These are phyloP conservation scores for Carpinus fangiana DNA, from an alignment of 306 rosid genomes.

Conservation along the genomic window DNA sequence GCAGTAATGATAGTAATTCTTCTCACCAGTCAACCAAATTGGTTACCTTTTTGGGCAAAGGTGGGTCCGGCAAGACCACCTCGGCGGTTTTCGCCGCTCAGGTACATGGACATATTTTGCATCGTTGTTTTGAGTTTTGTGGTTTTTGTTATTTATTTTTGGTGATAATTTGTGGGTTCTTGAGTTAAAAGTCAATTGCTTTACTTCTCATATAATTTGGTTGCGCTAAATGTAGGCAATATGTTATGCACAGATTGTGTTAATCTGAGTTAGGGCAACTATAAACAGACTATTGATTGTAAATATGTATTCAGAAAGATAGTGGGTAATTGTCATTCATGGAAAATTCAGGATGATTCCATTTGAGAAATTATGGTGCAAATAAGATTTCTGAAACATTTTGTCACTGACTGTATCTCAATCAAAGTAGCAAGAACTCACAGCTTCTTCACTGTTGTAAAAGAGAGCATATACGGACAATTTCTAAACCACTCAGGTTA, in stretches of 20 bases:
- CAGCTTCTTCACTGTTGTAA: background rate
- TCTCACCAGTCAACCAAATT: constrained; percentile 47
- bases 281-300: background rate
- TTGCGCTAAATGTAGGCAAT: background rate
- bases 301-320: background rate
- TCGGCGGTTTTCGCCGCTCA: constrained; percentile 90
- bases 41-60: constrained; percentile 91
- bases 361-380: background rate
- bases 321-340: background rate
- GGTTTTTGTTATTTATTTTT: background rate
- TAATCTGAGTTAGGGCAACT: background rate
- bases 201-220: background rate
- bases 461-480: background rate
- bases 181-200: background rate
- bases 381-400: background rate
- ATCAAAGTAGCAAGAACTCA: background rate
- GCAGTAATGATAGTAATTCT: constrained; percentile 11
- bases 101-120: constrained; percentile 30
- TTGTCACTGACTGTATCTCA: background rate
- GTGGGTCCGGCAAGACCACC: constrained; percentile 93
- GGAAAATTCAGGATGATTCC: background rate
- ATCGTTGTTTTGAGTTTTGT: background rate
- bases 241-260: background rate
- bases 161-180: background rate
- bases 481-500: background rate